Evolutionary conservation across 1,284 basidiomycete species (phyloP).

Genomic region (Macrocybe sp.): DNA sequence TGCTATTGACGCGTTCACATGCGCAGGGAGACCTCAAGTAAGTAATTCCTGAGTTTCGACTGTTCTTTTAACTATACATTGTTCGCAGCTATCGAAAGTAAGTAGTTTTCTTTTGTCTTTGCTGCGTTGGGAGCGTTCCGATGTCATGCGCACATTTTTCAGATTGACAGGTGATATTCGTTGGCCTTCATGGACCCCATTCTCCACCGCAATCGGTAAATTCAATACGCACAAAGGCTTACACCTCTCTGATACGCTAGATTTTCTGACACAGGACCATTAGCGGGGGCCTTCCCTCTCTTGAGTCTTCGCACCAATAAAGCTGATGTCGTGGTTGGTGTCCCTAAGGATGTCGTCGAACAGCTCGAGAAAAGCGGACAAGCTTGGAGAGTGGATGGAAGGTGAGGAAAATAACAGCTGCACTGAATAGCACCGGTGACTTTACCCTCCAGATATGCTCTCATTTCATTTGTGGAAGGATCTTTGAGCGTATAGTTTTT

Average conservation of each 20-base stretch:
- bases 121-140: conserved; percentile 15
- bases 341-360: conserved; percentile 60
- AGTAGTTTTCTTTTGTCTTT: conserved; percentile 19
- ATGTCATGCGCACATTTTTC: conserved; percentile 18
- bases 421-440: background rate
- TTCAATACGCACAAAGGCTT: background rate
- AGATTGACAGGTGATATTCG: conserved; percentile 87
- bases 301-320: conserved; percentile 92
- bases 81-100: conserved; percentile 73
- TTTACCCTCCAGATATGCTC: conserved; percentile 34
- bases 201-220: conserved; percentile 55
- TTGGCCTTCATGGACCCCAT: conserved; percentile 85
- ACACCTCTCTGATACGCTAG: background rate
- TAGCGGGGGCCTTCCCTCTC: conserved; percentile 77
- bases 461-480: conserved; percentile 37
- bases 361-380: conserved; percentile 63
- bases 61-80: background rate
- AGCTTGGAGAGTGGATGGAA: conserved; percentile 80
- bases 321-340: conserved; percentile 89
- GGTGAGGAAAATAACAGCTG: conserved; percentile 40
- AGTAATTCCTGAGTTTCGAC: conserved; percentile 18
- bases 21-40: conserved; percentile 84
- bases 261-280: conserved; percentile 47
- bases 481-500: background rate
- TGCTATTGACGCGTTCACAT: background rate